Evolutionary conservation across 2,329 filamentous ascomycete species (phyloP).

Genomic region (Zymoseptoria ardabiliae): DNA sequence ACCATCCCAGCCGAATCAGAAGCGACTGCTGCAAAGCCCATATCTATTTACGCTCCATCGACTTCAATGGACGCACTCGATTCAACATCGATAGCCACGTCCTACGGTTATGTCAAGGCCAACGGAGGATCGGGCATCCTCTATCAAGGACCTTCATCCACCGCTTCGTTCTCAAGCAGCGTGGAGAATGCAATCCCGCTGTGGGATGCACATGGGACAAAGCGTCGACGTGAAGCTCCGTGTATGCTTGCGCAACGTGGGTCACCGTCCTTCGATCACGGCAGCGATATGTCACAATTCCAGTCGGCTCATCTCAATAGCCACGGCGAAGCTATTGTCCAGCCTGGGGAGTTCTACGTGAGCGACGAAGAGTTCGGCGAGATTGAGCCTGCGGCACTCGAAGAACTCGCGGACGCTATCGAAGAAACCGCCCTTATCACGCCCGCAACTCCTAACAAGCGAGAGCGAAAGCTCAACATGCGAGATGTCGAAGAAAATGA

Average conservation of each 20-base stretch:
- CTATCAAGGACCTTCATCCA: constrained; percentile 6
- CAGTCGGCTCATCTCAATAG: constrained; percentile 3
- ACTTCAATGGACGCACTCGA: constrained; percentile 18
- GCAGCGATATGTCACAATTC: neutral
- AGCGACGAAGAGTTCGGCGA: constrained; percentile 12
- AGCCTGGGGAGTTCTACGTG: neutral
- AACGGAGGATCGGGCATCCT: constrained; percentile 9
- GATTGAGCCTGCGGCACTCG: constrained; percentile 11
- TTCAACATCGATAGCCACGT: constrained; percentile 16
- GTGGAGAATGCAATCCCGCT: neutral
- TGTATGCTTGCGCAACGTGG: neutral
- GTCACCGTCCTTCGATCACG: neutral
- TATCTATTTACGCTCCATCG: constrained; percentile 10
- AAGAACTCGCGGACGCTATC: constrained; percentile 7
- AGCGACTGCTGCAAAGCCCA: constrained; percentile 1
- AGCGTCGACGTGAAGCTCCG: neutral
- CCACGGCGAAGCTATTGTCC: neutral
- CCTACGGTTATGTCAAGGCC: constrained; percentile 10
- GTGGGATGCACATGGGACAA: neutral
- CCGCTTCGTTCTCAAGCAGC: neutral
- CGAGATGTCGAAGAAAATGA: constrained; percentile 25
- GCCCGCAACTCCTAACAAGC: constrained; percentile 15
- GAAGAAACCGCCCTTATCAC: constrained; percentile 1
- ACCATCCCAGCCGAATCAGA: neutral
- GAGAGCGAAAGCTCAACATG: constrained; percentile 22